A percentile compares a stretch with the other conserved stretches of the same genome.
phyloP scores from a whole-genome alignment of 345 rosid genomes.

The Euphorbia peplus region DNA sequence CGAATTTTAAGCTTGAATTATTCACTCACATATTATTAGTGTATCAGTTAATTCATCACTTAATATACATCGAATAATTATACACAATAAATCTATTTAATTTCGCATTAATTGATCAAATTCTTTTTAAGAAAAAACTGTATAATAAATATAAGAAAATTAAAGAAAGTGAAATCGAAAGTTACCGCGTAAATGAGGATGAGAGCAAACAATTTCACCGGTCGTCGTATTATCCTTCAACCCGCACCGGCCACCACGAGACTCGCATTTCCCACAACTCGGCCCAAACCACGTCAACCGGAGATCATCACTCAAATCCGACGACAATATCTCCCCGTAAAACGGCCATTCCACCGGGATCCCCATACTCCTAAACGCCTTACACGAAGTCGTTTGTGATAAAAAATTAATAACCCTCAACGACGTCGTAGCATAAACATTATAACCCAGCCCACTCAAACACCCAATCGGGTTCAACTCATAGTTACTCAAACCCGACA shows the following conservation, averaged over 20 bases:
- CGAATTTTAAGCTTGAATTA: too few relatives aligned
- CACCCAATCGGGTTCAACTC: slow-evolving; percentile 58
- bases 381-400: slow-evolving; percentile 32
- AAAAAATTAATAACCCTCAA: slow-evolving; percentile 12
- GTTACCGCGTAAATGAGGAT: slow-evolving; percentile 43
- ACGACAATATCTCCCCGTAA: slow-evolving; percentile 37
- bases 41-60: too few relatives aligned
- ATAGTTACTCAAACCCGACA: slow-evolving; percentile 18
- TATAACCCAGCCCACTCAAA: slow-evolving; percentile 40
- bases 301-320: slow-evolving; percentile 42
- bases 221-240: slow-evolving; percentile 41
- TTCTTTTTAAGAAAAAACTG: too few relatives aligned
- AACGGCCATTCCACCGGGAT: slow-evolving; percentile 59
- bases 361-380: slow-evolving; percentile 20
- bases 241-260: slow-evolving; percentile 57
- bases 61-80: too few relatives aligned
- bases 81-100: too few relatives aligned
- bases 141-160: too few relatives aligned
- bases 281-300: slow-evolving; percentile 47
- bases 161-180: background rate
- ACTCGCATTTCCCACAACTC: slow-evolving; percentile 47
- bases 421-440: slow-evolving; percentile 63
- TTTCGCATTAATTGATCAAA: too few relatives aligned
- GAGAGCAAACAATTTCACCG: slow-evolving; percentile 39
- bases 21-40: too few relatives aligned